Evolutionary conservation across 805 yeast species (phyloP).

Genomic region (Barnettozyma populi): DNA sequence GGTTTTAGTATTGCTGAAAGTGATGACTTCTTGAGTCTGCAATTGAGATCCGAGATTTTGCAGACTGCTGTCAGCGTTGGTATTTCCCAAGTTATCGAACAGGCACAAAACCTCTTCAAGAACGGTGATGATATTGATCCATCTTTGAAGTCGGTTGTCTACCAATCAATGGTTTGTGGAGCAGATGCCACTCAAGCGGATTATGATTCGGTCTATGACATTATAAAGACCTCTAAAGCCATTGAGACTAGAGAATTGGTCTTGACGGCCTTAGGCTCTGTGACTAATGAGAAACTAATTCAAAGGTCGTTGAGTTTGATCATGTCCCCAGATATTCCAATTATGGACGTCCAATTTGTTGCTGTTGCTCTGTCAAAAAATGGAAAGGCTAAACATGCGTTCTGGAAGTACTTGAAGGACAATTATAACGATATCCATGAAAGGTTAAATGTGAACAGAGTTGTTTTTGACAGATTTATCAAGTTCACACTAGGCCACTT

Average conservation of each 20-base stretch:
- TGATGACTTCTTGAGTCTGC: conserved; percentile 56
- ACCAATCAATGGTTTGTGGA: conserved; percentile 62
- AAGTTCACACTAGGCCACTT: conserved; percentile 54
- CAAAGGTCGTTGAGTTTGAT: conserved; percentile 48
- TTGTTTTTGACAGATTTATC: conserved; percentile 74
- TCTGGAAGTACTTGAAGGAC: conserved; percentile 64
- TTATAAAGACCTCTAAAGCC: conserved; percentile 52
- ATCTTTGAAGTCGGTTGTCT: conserved; percentile 61
- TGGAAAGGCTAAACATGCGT: conserved; percentile 53
- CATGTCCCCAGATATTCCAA: conserved; percentile 50
- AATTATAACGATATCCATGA: conserved; percentile 67
- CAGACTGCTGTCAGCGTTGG: conserved; percentile 50
- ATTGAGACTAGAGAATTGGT: conserved; percentile 66
- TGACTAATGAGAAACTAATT: conserved; percentile 44
- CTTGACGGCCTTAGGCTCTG: conserved; percentile 59
- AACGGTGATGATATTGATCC: conserved; percentile 61
- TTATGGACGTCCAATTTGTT: conserved; percentile 74
- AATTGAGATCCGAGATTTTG: conserved; percentile 59
- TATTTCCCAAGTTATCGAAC: conserved; percentile 39
- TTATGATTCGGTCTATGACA: conserved; percentile 52
- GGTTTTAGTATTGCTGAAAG: conserved; percentile 55
- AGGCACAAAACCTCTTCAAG: conserved; percentile 39
- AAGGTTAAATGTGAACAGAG: conserved; percentile 69
- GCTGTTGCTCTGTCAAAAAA: conserved; percentile 63
- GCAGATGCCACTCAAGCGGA: conserved; percentile 54